Conservation (phyloP, 1,284 basidiomycete species). For the Mrakiaceae sp. region DNA sequence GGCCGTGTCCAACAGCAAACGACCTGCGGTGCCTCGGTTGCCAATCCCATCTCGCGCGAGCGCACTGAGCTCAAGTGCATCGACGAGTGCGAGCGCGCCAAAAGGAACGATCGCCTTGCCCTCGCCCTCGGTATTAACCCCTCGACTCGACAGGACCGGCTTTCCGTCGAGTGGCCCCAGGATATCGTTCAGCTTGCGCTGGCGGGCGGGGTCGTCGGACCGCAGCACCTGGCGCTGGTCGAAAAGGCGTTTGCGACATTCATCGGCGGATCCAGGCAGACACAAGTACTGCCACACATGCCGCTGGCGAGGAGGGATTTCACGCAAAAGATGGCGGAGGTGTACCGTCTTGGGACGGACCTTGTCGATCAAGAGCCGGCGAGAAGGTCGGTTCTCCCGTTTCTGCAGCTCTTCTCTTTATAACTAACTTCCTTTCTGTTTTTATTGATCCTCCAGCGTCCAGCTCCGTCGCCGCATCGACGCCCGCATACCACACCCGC, state of each 20-base stretch:
- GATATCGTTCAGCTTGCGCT: constrained; percentile 47
- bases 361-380: constrained; percentile 78
- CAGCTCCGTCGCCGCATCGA: constrained; percentile 69
- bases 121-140: constrained; percentile 71
- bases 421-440: constrained; percentile 14
- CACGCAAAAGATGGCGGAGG: constrained; percentile 56
- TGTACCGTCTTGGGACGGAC: constrained; percentile 69
- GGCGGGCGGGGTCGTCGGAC: constrained; percentile 53
- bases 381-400: constrained; percentile 31
- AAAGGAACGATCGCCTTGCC: constrained; percentile 72
- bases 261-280: constrained; percentile 52
- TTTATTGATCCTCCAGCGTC: constrained; percentile 40
- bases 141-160: constrained; percentile 34
- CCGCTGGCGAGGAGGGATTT: constrained; percentile 63
- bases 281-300: constrained; percentile 70
- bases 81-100: constrained; percentile 60
- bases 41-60: constrained; percentile 39
- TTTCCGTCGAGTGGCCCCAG: constrained; percentile 44
- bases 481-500: constrained; percentile 58
- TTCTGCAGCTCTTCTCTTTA: background rate
- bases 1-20: constrained; percentile 61
- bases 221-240: constrained; percentile 36
- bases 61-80: constrained; percentile 42
- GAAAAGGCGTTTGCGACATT: constrained; percentile 71
- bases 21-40: constrained; percentile 50